These are phyloP conservation scores for Boletus rubroflammeus DNA, from an alignment of 768 basidiomycete species.

Conservation along the genomic window DNA sequence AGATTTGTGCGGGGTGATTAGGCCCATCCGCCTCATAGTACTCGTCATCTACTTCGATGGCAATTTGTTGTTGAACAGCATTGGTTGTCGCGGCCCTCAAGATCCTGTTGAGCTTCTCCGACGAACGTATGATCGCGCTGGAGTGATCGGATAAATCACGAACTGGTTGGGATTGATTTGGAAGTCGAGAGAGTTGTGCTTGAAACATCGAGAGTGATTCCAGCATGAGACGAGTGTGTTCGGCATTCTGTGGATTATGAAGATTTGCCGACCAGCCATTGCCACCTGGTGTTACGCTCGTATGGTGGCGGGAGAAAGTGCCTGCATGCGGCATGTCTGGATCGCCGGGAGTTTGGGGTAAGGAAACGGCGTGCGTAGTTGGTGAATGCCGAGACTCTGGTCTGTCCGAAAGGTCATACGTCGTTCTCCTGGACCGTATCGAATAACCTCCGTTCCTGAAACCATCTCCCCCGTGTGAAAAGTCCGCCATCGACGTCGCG, in stretches of 20 bases:
- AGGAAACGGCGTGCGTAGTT: conserved; percentile 2
- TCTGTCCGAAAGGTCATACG: conserved; percentile 27
- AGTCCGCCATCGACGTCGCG: conserved; percentile 55
- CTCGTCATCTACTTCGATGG: conserved; percentile 64
- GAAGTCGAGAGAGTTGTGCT: conserved; percentile 54
- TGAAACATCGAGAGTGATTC: conserved; percentile 73
- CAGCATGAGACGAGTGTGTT: conserved; percentile 68
- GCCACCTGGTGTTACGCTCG: conserved; percentile 17
- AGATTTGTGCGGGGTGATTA: conserved; percentile 51
- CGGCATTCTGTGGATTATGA: conserved; percentile 32
- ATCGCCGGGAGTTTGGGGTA: conserved; percentile 19
- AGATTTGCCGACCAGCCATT: conserved; percentile 9
- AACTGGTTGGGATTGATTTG: conserved; percentile 41
- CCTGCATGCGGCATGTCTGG: conserved; percentile 12
- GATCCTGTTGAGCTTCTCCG: conserved; percentile 64
- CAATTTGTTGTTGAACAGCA: conserved; percentile 71
- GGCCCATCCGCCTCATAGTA: conserved; percentile 19
- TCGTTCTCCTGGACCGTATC: conserved; percentile 21
- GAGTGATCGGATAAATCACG: conserved; percentile 60
- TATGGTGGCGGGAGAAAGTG: conserved; percentile 10
- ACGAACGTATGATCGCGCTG: conserved; percentile 56
- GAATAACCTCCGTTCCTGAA: conserved; percentile 11
- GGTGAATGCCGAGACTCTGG: conserved; percentile 17
- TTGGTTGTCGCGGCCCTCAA: conserved; percentile 51
- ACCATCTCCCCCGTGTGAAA: conserved; percentile 31